These are phyloP conservation scores for Penicillium roqueforti DNA, from an alignment of 495 filamentous ascomycete species.

Conservation along the genomic window DNA sequence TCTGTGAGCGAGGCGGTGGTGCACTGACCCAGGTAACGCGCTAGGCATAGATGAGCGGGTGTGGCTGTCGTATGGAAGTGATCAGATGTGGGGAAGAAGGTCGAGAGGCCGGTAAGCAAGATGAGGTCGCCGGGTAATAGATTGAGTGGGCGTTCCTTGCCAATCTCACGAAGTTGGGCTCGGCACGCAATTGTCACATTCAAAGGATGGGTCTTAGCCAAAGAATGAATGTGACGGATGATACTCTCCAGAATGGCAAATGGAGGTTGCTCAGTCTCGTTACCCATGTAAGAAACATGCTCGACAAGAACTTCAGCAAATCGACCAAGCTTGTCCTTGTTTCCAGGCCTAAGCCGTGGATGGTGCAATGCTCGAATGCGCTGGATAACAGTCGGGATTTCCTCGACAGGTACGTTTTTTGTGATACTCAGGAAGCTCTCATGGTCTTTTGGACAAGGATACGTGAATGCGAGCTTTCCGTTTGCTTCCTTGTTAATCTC, in stretches of 20 bases:
- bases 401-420: slow-evolving; percentile 50
- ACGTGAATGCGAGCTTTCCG: slow-evolving; percentile 68
- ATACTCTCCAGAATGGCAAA: slow-evolving; percentile 62
- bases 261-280: slow-evolving; percentile 44
- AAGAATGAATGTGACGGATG: slow-evolving; percentile 77
- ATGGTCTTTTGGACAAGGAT: slow-evolving; percentile 75
- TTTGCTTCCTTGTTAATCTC: slow-evolving; percentile 37
- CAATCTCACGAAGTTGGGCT: slow-evolving; percentile 61
- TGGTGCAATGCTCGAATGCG: slow-evolving; percentile 85
- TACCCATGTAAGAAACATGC: slow-evolving; percentile 67
- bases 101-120: slow-evolving; percentile 73
- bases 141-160: slow-evolving; percentile 53
- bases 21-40: slow-evolving; percentile 76
- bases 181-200: slow-evolving; percentile 75
- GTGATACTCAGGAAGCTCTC: slow-evolving; percentile 65
- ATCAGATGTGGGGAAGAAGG: slow-evolving; percentile 91
- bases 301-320: slow-evolving; percentile 75
- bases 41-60: slow-evolving; percentile 75
- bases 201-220: slow-evolving; percentile 76
- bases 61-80: slow-evolving; percentile 94
- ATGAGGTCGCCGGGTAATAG: slow-evolving; percentile 72
- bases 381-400: slow-evolving; percentile 77
- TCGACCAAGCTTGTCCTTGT: slow-evolving; percentile 73
- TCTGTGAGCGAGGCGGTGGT: slow-evolving; percentile 59
- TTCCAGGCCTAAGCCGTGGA: slow-evolving; percentile 75